Base-by-base conservation (phyloP, 805 yeast species). In the Starmerella vaccinii region DNA sequence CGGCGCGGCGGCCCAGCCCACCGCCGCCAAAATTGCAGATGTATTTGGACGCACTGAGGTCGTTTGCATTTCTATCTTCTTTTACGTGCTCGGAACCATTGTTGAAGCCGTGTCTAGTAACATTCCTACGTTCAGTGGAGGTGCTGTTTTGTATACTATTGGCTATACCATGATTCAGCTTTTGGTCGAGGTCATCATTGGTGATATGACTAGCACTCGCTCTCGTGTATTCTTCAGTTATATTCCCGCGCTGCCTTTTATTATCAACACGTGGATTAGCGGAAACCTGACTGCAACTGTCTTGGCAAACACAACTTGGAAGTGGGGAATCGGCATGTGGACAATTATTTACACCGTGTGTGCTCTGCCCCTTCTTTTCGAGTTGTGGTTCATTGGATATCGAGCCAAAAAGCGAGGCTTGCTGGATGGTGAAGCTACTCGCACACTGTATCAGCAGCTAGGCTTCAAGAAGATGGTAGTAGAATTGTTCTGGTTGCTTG, bases 271-370 rank as follows among this genome's bases (percentile, higher is more conserved):
- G 15, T 84, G 92, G 92, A 73, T 82, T 50, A 67, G 80, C 26
- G 90, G 87, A 61, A 69, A 79, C 58, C 70, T 84, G 44, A 59
- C 64, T 27, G 33, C 54, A 1, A 61, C 57, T 2, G 46, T 62
- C 16, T 48, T 64, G 24, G 59, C 57, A 16, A 34, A 47, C 29
- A 42, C 49, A 13, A 61, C 71, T 30, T 23, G 38, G 29, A 47
- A 48, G 42, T 83, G 89, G 89, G 82, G 81, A 60, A 77, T 82
- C 58, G 88, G 82, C 35, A 82, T 83, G 76, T 83, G 84, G 84
- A 87, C 88, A 1, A 79, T 81, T 58, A 81, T 83, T 56, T 76
- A 79, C 72, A 89, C 89, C 32, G 67, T 81, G 34, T 62, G 78
- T 5, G 69, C 81, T 57, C 47, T 83, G n/a, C 90, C 89, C 19